These are phyloP conservation scores for Austroboletus eburneus DNA, from an alignment of 768 basidiomycete genomes.

Conservation along the genomic window DNA sequence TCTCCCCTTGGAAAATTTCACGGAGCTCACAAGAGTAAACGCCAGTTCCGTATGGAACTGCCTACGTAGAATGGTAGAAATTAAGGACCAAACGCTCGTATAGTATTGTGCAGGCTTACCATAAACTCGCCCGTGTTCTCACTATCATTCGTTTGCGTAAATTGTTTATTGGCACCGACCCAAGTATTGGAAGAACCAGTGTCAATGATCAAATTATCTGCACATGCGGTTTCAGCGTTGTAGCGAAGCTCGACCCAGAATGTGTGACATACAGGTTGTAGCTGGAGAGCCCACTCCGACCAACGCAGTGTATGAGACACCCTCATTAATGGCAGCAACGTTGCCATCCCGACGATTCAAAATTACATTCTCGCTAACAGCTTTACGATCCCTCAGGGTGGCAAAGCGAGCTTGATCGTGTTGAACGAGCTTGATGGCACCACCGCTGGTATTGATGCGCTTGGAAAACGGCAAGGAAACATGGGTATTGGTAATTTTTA, in stretches of 20 bases:
- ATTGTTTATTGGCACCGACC: constrained; percentile 51
- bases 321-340: constrained; percentile 41
- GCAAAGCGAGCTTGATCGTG: constrained; percentile 50
- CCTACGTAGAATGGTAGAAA: constrained; percentile 25
- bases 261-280: constrained; percentile 41
- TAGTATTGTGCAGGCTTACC: constrained; percentile 31
- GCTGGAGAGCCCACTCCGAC: constrained; percentile 53
- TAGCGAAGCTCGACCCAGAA: not conserved
- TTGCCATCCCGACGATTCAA: constrained; percentile 18
- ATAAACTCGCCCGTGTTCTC: constrained; percentile 42
- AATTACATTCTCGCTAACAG: constrained; percentile 26
- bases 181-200: constrained; percentile 68
- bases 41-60: constrained; percentile 58
- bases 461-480: constrained; percentile 50
- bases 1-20: no score
- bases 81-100: not conserved
- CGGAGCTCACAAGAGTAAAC: constrained; percentile 7
- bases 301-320: constrained; percentile 32
- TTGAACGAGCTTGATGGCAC: constrained; percentile 42
- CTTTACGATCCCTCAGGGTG: constrained; percentile 37
- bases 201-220: constrained; percentile 56
- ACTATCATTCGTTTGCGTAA: constrained; percentile 48
- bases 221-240: not conserved
- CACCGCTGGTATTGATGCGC: constrained; percentile 47
- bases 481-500: constrained; percentile 35